These are phyloP conservation scores for Pachyrhizus erosus DNA, from an alignment of 306 rosid species.

Conservation along the genomic window DNA sequence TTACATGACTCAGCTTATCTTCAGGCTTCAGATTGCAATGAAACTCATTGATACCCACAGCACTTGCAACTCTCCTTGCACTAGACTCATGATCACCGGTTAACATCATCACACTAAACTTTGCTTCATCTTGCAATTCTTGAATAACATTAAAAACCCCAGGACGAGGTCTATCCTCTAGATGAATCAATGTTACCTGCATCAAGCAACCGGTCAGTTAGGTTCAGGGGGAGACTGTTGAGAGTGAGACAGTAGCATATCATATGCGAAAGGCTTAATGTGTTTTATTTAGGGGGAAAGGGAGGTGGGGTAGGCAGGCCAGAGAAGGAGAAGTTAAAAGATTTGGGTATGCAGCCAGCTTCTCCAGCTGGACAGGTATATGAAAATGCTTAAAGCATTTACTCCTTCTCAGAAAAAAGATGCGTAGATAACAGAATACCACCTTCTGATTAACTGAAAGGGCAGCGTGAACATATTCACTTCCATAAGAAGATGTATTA, in stretches of 20 bases:
- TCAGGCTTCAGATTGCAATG: slow-evolving; percentile 92
- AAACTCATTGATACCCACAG: slow-evolving; percentile 88
- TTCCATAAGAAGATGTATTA: slow-evolving; percentile 78
- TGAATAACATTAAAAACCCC: slow-evolving; percentile 77
- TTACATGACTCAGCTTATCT: slow-evolving; percentile 90
- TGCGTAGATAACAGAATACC: slow-evolving; percentile 22
- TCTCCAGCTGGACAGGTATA: slow-evolving; percentile 26
- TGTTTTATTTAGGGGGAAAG: background rate
- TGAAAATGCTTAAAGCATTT: slow-evolving; percentile 30
- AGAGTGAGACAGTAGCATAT: slow-evolving; percentile 32
- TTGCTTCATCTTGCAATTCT: slow-evolving; percentile 76
- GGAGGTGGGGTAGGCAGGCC: background rate
- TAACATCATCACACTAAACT: slow-evolving; percentile 87
- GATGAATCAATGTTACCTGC: slow-evolving; percentile 94
- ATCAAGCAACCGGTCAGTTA: slow-evolving; percentile 36
- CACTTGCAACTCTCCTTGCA: slow-evolving; percentile 89
- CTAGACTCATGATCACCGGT: slow-evolving; percentile 94
- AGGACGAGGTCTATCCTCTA: slow-evolving; percentile 93
- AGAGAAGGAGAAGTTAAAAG: background rate
- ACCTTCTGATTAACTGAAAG: slow-evolving; percentile 88
- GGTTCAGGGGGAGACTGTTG: slow-evolving; percentile 32
- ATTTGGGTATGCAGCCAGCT: slow-evolving; percentile 4
- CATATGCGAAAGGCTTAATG: background rate
- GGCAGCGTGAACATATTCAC: slow-evolving; percentile 96
- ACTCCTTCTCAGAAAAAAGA: slow-evolving; percentile 22